phyloP scores from a whole-genome alignment of 1,284 basidiomycete species.

The Trichosporon asahii region DNA sequence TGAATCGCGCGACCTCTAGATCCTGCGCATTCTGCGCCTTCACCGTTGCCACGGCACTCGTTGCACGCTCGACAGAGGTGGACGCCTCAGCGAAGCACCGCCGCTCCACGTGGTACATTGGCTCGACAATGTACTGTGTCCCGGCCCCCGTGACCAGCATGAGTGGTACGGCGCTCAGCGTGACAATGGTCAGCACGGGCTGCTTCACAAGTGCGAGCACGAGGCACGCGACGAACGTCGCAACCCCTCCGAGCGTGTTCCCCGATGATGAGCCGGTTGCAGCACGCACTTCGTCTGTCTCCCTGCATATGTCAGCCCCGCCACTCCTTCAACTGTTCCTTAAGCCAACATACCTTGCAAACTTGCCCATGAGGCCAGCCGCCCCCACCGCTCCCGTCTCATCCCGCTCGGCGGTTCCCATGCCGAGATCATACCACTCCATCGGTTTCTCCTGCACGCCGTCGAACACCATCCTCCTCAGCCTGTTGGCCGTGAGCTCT shows the following conservation, averaged over 20 bases:
- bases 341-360: conserved; percentile 73
- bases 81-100: conserved; percentile 66
- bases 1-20: conserved; percentile 60
- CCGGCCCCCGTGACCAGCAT: conserved; percentile 70
- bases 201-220: conserved; percentile 76
- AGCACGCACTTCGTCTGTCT: conserved; percentile 88
- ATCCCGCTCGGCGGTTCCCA: conserved; percentile 60
- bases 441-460: conserved; percentile 70
- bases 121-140: conserved; percentile 64
- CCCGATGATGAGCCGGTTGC: conserved; percentile 77
- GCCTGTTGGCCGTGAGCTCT: conserved; percentile 69
- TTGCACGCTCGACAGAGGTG: conserved; percentile 72
- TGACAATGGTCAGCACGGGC: conserved; percentile 82
- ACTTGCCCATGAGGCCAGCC: conserved; percentile 91
- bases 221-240: conserved; percentile 74
- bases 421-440: conserved; percentile 81
- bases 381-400: conserved; percentile 66
- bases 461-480: conserved; percentile 68
- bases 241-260: conserved; percentile 71
- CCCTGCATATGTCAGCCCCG: conserved; percentile 57
- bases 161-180: conserved; percentile 83
- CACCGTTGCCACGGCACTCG: conserved; percentile 79
- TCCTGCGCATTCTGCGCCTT: conserved; percentile 88
- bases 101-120: conserved; percentile 68
- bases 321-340: neutral